Conservation (phyloP, 1,139 yeast genomes). For the Nakaseomyces uthaithaninus region DNA sequence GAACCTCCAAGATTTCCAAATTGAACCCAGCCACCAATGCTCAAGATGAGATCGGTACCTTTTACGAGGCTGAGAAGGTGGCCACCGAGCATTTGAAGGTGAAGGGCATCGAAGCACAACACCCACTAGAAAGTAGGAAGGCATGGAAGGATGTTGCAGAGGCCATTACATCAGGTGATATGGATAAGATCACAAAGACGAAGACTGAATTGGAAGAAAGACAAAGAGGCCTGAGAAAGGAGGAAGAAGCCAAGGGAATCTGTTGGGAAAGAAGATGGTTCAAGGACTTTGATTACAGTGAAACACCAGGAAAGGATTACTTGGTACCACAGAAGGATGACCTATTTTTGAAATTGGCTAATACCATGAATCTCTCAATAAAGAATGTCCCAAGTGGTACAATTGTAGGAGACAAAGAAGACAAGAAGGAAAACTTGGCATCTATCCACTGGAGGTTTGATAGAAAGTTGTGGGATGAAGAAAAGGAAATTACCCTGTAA, state of each 20-base stretch:
- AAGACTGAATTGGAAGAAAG: constrained; percentile 72
- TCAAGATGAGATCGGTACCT: constrained; percentile 33
- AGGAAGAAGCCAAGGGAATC: constrained; percentile 54
- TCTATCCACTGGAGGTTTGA: constrained; percentile 64
- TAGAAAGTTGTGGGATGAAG: constrained; percentile 48
- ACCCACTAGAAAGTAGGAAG: constrained; percentile 64
- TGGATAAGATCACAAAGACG: constrained; percentile 61
- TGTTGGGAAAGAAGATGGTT: constrained; percentile 80
- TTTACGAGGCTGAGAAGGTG: constrained; percentile 56
- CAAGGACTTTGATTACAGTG: constrained; percentile 41
- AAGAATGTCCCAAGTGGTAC: constrained; percentile 66
- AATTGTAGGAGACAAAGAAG: constrained; percentile 43
- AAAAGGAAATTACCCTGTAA: constrained; percentile 42
- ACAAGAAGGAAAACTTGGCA: constrained; percentile 34
- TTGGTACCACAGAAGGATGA: constrained; percentile 32
- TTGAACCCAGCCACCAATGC: constrained; percentile 22
- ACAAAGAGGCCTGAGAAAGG: constrained; percentile 72
- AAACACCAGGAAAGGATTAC: constrained; percentile 16
- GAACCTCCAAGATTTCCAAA: constrained; percentile 43
- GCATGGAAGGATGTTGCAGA: constrained; percentile 87
- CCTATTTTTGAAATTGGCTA: constrained; percentile 44
- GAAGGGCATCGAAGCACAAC: constrained; percentile 71
- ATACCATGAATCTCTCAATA: constrained; percentile 48
- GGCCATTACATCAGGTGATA: constrained; percentile 71
- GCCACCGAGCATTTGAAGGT: constrained; percentile 54